phyloP scores from a whole-genome alignment of 805 yeast species.

The Candida nemodendra region DNA sequence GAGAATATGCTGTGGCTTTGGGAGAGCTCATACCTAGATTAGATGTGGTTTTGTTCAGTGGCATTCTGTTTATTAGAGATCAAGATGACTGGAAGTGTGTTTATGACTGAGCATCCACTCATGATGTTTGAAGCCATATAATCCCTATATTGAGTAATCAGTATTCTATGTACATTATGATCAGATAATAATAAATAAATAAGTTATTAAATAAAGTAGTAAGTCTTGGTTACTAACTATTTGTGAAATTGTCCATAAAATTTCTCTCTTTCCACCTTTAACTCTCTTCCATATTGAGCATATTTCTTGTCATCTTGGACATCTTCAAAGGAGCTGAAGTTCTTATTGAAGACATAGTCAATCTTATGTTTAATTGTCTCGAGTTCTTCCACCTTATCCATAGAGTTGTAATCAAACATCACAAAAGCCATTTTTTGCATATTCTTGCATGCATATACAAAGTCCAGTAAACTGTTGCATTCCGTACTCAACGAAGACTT shows the following conservation, averaged over 20 bases:
- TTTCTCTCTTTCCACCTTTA: slow-evolving; percentile 30
- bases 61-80: slow-evolving; percentile 37
- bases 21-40: slow-evolving; percentile 35
- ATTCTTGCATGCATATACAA: slow-evolving; percentile 31
- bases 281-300: slow-evolving; percentile 24
- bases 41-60: slow-evolving; percentile 36
- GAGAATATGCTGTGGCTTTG: slow-evolving; percentile 39
- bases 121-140: too few relatives aligned
- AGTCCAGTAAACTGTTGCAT: slow-evolving; percentile 28
- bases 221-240: slow-evolving; percentile 7
- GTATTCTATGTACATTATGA: slow-evolving; percentile 1
- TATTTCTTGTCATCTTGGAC: slow-evolving; percentile 24
- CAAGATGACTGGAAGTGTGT: slow-evolving; percentile 19
- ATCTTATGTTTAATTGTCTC: slow-evolving; percentile 27
- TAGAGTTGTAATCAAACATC: slow-evolving; percentile 32
- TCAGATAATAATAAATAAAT: slow-evolving; percentile 1
- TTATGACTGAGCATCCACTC: slow-evolving; percentile 18
- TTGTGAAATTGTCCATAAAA: slow-evolving; percentile 28
- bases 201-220: background rate
- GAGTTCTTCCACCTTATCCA: slow-evolving; percentile 29
- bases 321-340: slow-evolving; percentile 28
- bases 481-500: slow-evolving; percentile 21
- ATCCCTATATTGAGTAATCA: too few relatives aligned
- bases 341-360: slow-evolving; percentile 30
- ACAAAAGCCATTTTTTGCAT: slow-evolving; percentile 32